Percentiles rank a stretch among this genome's conserved stretches.
phyloP scores from a whole-genome alignment of 257 asterid species.

The Salvia hispanica region DNA sequence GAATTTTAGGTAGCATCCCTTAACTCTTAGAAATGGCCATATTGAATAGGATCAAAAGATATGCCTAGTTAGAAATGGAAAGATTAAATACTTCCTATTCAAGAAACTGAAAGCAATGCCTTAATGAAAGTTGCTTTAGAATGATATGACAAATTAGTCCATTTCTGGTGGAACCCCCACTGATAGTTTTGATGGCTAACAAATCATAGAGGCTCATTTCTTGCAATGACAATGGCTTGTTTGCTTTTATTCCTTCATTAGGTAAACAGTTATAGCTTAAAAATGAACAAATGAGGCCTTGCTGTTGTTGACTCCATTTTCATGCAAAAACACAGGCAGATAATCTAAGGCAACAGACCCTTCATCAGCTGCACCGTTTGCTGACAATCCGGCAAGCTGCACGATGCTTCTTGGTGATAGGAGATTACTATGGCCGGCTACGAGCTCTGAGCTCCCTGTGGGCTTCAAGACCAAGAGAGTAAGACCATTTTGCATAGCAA shows the following conservation, averaged over 20 bases:
- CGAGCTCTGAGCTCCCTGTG: constrained; percentile 92
- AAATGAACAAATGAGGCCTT: too few species aligned
- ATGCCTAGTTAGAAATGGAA: constrained; percentile 23
- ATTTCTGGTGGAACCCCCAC: constrained; percentile 27
- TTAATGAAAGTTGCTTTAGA: constrained; percentile 32
- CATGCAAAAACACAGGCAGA: constrained; percentile 61
- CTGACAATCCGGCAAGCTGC: constrained; percentile 88
- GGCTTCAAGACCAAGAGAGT: constrained; percentile 95
- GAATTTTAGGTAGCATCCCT: background rate
- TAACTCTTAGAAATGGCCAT: too few species aligned
- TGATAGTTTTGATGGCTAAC: constrained; percentile 30
- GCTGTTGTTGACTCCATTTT: background rate
- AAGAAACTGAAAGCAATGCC: constrained; percentile 38
- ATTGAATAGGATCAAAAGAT: constrained; percentile 13
- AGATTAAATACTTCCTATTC: constrained; percentile 35
- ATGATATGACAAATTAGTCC: constrained; percentile 27
- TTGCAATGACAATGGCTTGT: background rate
- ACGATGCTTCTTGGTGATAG: constrained; percentile 76
- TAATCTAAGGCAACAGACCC: constrained; percentile 84
- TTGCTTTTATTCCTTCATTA: background rate
- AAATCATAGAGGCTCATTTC: constrained; percentile 22
- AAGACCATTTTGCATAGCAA: constrained; percentile 33
- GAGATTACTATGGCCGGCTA: constrained; percentile 84
- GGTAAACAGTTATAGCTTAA: background rate
- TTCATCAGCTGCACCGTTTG: constrained; percentile 72